Evolutionary conservation across 2,329 filamentous ascomycete genomes (phyloP).

Genomic region (Beauveria sp.): DNA sequence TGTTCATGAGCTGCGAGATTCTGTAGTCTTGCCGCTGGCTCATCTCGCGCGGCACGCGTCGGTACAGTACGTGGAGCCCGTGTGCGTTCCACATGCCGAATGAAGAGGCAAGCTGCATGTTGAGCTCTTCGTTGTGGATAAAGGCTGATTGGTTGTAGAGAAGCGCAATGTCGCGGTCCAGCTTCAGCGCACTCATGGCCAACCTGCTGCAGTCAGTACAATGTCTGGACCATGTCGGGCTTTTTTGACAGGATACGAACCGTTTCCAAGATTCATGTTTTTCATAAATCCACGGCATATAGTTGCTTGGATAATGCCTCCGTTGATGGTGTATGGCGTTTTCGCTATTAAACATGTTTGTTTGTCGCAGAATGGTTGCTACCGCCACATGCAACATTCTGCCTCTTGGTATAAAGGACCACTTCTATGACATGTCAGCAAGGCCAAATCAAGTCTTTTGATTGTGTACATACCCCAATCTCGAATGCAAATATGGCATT

Average conservation of each 20-base stretch:
- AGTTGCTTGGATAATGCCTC: slow-evolving; percentile 28
- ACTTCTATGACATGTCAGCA: slow-evolving; percentile 19
- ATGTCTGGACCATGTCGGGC: neutral
- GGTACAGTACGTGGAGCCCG: slow-evolving; percentile 30
- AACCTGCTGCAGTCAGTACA: slow-evolving; percentile 22
- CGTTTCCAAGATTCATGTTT: slow-evolving; percentile 28
- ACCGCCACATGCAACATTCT: slow-evolving; percentile 28
- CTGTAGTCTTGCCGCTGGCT: slow-evolving; percentile 21
- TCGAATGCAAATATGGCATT: slow-evolving; percentile 10
- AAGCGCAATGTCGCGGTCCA: slow-evolving; percentile 31
- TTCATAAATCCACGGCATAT: slow-evolving; percentile 27
- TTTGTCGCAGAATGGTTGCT: slow-evolving; percentile 25
- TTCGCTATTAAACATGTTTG: slow-evolving; percentile 28
- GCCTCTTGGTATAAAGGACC: slow-evolving; percentile 23
- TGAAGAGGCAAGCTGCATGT: slow-evolving; percentile 25
- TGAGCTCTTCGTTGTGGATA: slow-evolving; percentile 29
- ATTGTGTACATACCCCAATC: neutral
- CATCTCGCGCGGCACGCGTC: slow-evolving; percentile 25
- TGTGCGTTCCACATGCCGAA: slow-evolving; percentile 30
- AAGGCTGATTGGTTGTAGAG: slow-evolving; percentile 24
- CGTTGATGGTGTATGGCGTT: slow-evolving; percentile 27
- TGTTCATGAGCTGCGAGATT: slow-evolving; percentile 23
- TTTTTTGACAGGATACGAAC: slow-evolving; percentile 16
- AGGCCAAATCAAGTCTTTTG: neutral
- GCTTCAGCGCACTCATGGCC: slow-evolving; percentile 27